phyloP scores from a whole-genome alignment of 2,329 filamentous ascomycete genomes.

The Nothophoma quercina region DNA sequence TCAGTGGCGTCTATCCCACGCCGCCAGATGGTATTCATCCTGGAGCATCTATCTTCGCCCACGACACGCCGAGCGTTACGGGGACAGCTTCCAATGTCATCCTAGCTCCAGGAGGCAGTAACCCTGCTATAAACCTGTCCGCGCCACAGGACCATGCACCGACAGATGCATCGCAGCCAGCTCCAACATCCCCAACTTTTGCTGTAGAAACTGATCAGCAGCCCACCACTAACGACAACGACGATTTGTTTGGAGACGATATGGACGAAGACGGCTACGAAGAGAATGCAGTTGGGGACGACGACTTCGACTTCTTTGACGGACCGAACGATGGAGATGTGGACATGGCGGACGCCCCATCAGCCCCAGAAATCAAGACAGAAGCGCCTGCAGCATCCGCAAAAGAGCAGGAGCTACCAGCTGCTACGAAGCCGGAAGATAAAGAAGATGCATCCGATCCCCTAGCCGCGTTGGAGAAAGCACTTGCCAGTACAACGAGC shows the following conservation, averaged over 20 bases:
- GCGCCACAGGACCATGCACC: slow-evolving; percentile 34
- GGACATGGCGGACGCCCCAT: slow-evolving; percentile 42
- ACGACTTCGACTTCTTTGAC: slow-evolving; percentile 85
- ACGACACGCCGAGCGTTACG: slow-evolving; percentile 40
- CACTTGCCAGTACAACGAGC: slow-evolving; percentile 27
- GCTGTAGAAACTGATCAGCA: slow-evolving; percentile 33
- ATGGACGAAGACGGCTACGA: slow-evolving; percentile 74
- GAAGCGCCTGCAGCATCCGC: slow-evolving; percentile 8
- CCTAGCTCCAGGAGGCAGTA: slow-evolving; percentile 38
- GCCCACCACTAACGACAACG: slow-evolving; percentile 41
- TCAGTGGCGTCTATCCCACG: slow-evolving; percentile 51
- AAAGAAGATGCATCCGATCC: slow-evolving; percentile 39
- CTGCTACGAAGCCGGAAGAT: slow-evolving; percentile 9
- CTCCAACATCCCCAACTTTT: slow-evolving; percentile 34
- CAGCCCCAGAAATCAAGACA: slow-evolving; percentile 24
- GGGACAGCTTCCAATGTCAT: slow-evolving; percentile 37
- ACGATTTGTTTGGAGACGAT: slow-evolving; percentile 72
- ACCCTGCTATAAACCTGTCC: slow-evolving; percentile 44
- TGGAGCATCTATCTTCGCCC: slow-evolving; percentile 35
- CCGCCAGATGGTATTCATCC: slow-evolving; percentile 50
- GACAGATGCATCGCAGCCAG: slow-evolving; percentile 29
- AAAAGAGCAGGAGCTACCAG: neutral
- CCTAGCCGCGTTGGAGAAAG: slow-evolving; percentile 39
- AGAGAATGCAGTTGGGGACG: slow-evolving; percentile 79
- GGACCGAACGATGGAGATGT: slow-evolving; percentile 59